These are phyloP conservation scores for Volutella citrinella DNA, from an alignment of 2,329 filamentous ascomycete species.

Conservation along the genomic window DNA sequence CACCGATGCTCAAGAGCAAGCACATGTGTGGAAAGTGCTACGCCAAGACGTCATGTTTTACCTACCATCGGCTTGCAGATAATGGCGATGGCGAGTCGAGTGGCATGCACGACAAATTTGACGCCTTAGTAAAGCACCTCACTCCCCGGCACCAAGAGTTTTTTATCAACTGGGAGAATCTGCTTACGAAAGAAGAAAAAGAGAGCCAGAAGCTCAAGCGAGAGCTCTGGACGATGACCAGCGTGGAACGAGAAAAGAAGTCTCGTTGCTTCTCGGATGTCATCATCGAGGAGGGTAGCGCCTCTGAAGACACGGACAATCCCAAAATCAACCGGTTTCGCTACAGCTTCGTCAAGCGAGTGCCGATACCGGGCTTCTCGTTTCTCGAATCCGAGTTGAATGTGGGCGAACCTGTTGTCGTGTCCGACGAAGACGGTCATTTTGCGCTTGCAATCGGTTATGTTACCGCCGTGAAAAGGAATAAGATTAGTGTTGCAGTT, in stretches of 20 bases:
- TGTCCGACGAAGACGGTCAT: conserved; percentile 92
- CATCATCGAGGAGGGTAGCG: conserved; percentile 75
- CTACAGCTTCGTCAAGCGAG: conserved; percentile 79
- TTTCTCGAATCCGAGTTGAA: conserved; percentile 89
- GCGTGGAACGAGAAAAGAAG: conserved; percentile 79
- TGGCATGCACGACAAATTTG: conserved; percentile 77
- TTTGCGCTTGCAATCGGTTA: conserved; percentile 94
- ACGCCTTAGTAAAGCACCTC: conserved; percentile 76
- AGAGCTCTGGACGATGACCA: conserved; percentile 96
- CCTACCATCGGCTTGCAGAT: conserved; percentile 89
- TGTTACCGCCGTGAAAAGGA: conserved; percentile 72
- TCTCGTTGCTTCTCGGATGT: conserved; percentile 90
- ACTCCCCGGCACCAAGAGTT: conserved; percentile 73
- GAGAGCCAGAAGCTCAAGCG: conserved; percentile 82
- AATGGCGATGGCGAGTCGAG: conserved; percentile 78
- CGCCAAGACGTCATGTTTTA: conserved; percentile 85
- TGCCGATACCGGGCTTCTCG: conserved; percentile 61
- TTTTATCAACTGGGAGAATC: conserved; percentile 90
- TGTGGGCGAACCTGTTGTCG: conserved; percentile 88
- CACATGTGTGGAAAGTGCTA: conserved; percentile 86
- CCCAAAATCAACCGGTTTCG: conserved; percentile 88
- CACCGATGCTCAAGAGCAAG: conserved; percentile 79
- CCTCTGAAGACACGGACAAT: conserved; percentile 63
- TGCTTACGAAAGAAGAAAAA: conserved; percentile 92
- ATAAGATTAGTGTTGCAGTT: conserved; percentile 80